Percentiles rank a stretch among this genome's conserved stretches.
Conservation (phyloP, 2,329 filamentous ascomycete species). For the Boeremia exigua region DNA sequence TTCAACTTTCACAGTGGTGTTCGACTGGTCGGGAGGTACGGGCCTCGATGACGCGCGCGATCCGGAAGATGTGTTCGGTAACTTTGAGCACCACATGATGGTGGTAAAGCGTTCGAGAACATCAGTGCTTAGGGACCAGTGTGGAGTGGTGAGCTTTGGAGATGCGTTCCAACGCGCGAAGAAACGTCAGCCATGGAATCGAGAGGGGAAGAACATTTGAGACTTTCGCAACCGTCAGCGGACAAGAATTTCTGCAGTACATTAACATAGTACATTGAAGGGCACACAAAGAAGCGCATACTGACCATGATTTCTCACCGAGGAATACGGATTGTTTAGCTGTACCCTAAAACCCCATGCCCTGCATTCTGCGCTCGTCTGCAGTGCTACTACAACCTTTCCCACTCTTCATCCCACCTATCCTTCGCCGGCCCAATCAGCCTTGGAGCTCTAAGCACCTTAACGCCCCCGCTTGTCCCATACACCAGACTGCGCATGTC, state of each 20-base stretch:
- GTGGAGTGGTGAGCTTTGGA: not conserved
- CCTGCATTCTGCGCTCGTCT: not conserved
- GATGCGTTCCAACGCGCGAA: not conserved
- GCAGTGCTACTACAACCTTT: not conserved
- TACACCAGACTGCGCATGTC: constrained; percentile 15
- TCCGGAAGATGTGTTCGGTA: not conserved
- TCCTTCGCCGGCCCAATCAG: not conserved
- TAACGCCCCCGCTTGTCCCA: constrained; percentile 3
- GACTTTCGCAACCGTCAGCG: too few relatives aligned
- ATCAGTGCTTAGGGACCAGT: not conserved
- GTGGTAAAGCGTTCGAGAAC: not conserved
- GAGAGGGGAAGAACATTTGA: too few relatives aligned
- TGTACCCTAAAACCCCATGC: not conserved
- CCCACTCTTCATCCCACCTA: constrained; percentile 10
- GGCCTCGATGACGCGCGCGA: too few relatives aligned
- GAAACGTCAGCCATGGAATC: not conserved
- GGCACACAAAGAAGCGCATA: too few relatives aligned
- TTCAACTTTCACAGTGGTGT: not conserved
- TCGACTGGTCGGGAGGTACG: not conserved
- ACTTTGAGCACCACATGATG: not conserved
- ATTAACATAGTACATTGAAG: too few relatives aligned
- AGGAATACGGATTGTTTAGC: too few relatives aligned
- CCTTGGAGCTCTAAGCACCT: constrained; percentile 3
- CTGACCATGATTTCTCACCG: too few relatives aligned
- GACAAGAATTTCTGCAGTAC: too few relatives aligned